Evolutionary conservation across 2,329 filamentous ascomycete species (phyloP), one percentile per base, ranked within the genome.

Genomic region (Trichoderma polysporum): DNA sequence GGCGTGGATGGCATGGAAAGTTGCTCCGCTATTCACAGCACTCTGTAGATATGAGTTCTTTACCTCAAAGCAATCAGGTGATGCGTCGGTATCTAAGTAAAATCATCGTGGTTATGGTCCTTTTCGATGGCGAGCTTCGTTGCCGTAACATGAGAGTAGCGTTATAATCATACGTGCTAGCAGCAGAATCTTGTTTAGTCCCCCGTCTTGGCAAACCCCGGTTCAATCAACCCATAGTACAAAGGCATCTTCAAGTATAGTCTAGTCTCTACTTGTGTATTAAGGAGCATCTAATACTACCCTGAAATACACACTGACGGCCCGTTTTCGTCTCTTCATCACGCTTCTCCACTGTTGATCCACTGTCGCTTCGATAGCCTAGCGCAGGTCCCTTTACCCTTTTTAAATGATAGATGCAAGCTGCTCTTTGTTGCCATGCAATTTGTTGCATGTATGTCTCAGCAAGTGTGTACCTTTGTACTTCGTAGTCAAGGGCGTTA

Each of bases 291-390:
- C n/a, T n/a, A n/a, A n/a, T n/a, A n/a, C n/a, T n/a, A n/a, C n/a
- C n/a, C n/a, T n/a, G n/a, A n/a, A n/a, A n/a, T n/a, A 17, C 17
- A 13, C 41, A 49, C 59, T 52, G 31, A 62, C 33, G 47, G 59
- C 59, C 59, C 33, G 59, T 41, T 49, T 53, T 7, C 35, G 6
- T 15, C 27, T n/a, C 41, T 25, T n/a, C 37, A 41, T 29, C 47
- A 41, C 22, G 27, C 27, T 22, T 49, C 57, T 37, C 29, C 60
- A 35, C 49, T 17, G 8, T n/a, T 33, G 49, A 54, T 63, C 60
- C 60, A 45, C 49, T 9, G 33, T 45, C 49, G 60, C 47, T 31
- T 63, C 35, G 60, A 63, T 33, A 63, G 49, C 60, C 60, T 63
- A 53, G 60, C 35, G 60, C 60, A 63, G 41, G 41, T 45, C 41